Percentiles rank a stretch among this genome's conserved stretches.
phyloP scores from a whole-genome alignment of 1,139 yeast genomes.

The Debaryomyces udenii region DNA sequence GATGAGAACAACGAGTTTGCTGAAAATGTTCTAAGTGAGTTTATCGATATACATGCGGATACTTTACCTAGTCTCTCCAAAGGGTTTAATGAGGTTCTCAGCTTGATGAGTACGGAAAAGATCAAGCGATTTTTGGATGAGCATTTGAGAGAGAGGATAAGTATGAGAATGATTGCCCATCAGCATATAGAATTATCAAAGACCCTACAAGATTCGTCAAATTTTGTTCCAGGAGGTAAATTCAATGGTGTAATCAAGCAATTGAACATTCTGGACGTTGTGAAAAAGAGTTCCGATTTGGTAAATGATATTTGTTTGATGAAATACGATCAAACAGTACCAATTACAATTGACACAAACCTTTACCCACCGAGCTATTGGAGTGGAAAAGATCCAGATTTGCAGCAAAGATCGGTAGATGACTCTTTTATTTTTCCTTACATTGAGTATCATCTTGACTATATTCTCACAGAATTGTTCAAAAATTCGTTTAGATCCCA shows the following conservation, averaged over 20 bases:
- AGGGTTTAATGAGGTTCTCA: slow-evolving; percentile 78
- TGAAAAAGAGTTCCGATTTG: slow-evolving; percentile 65
- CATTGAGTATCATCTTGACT: slow-evolving; percentile 84
- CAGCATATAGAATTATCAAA: slow-evolving; percentile 69
- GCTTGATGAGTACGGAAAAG: slow-evolving; percentile 49
- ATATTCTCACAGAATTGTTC: slow-evolving; percentile 81
- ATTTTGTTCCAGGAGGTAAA: slow-evolving; percentile 38
- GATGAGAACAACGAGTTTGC: slow-evolving; percentile 57
- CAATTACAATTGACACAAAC: slow-evolving; percentile 55
- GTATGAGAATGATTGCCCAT: slow-evolving; percentile 82
- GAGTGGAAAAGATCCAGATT: slow-evolving; percentile 34
- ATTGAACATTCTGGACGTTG: slow-evolving; percentile 61
- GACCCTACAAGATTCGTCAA: slow-evolving; percentile 32
- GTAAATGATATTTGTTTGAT: slow-evolving; percentile 82
- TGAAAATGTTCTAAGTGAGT: slow-evolving; percentile 52
- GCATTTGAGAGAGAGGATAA: slow-evolving; percentile 83
- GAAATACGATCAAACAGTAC: slow-evolving; percentile 76
- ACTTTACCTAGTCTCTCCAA: slow-evolving; percentile 78
- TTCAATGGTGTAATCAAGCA: slow-evolving; percentile 73
- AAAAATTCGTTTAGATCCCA: slow-evolving; percentile 88
- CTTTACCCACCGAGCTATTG: slow-evolving; percentile 37
- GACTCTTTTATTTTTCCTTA: slow-evolving; percentile 60
- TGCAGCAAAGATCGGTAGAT: slow-evolving; percentile 20
- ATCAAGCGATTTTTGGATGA: slow-evolving; percentile 67
- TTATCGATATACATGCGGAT: slow-evolving; percentile 78